These are phyloP conservation scores for Ogataea pignaliae DNA, from an alignment of 805 yeast genomes.

Conservation along the genomic window DNA sequence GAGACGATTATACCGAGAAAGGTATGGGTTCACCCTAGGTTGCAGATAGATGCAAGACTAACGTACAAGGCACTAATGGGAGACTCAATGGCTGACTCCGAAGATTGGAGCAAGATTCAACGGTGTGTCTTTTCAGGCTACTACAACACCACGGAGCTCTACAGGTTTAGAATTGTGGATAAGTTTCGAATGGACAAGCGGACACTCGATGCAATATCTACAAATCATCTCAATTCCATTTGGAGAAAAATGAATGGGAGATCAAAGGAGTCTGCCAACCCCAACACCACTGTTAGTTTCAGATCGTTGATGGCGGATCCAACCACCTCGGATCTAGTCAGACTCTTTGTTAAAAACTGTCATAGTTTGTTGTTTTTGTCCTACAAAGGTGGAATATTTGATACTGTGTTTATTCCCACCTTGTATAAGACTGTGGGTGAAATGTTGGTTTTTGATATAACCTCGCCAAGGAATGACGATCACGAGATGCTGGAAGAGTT, in stretches of 20 bases:
- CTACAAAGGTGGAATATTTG: constrained; percentile 21
- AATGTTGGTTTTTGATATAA: constrained; percentile 8
- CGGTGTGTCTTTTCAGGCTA: constrained; percentile 26
- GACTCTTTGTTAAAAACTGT: constrained; percentile 22
- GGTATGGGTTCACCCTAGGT: constrained; percentile 32
- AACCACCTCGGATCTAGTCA: constrained; percentile 18
- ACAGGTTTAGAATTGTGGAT: constrained; percentile 21
- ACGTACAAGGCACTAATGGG: constrained; percentile 27
- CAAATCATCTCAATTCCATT: constrained; percentile 11
- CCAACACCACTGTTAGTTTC: constrained; percentile 9
- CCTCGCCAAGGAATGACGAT: constrained; percentile 2
- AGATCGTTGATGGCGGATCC: constrained; percentile 14
- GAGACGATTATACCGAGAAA: constrained; percentile 21
- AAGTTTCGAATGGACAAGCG: constrained; percentile 10
- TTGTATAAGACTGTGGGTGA: constrained; percentile 26
- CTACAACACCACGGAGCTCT: constrained; percentile 7
- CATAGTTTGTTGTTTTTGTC: constrained; percentile 16
- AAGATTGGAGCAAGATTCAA: constrained; percentile 19
- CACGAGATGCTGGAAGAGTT: constrained; percentile 1
- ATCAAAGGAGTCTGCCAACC: background rate
- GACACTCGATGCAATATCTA: background rate
- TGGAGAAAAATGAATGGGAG: constrained; percentile 14
- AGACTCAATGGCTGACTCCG: constrained; percentile 16
- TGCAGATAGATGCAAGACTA: constrained; percentile 27
- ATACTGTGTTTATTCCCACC: constrained; percentile 20